Conservation (phyloP, 352 stramenopile species). For the Proteromonas lacertae region DNA sequence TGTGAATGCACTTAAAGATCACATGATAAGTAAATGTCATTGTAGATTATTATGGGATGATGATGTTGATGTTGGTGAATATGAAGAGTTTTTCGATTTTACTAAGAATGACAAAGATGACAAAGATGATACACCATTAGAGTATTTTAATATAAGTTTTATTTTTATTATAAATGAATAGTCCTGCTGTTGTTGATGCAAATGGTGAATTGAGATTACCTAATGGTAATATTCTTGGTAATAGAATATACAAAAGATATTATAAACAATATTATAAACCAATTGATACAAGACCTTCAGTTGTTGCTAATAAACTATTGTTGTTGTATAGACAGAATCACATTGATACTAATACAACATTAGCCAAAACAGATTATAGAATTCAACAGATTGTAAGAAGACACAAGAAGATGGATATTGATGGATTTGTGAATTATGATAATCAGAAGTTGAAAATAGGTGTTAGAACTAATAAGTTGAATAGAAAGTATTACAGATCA, state of each 20-base stretch:
- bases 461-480: too few relatives aligned
- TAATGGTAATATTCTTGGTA: constrained; percentile 34
- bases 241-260: constrained; percentile 41
- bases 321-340: too few relatives aligned
- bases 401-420: too few relatives aligned
- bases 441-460: too few relatives aligned
- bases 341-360: too few relatives aligned
- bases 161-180: background rate
- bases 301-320: constrained; percentile 23
- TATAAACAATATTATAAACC: constrained; percentile 45
- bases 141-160: background rate
- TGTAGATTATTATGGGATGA: constrained; percentile 57
- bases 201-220: constrained; percentile 43
- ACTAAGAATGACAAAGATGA: constrained; percentile 24
- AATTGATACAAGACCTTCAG: constrained; percentile 25
- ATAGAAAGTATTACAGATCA: too few relatives aligned
- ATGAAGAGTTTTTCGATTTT: constrained; percentile 55
- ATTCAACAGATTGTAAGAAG: too few relatives aligned
- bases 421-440: too few relatives aligned
- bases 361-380: too few relatives aligned
- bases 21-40: constrained; percentile 52
- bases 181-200: constrained; percentile 21
- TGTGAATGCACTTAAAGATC: constrained; percentile 43
- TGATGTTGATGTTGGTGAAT: constrained; percentile 40
- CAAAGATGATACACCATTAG: constrained; percentile 13